Percentiles rank a stretch among this genome's conserved stretches.
These are phyloP conservation scores for Pichia manshurica DNA, from an alignment of 805 yeast species.

Conservation along the genomic window DNA sequence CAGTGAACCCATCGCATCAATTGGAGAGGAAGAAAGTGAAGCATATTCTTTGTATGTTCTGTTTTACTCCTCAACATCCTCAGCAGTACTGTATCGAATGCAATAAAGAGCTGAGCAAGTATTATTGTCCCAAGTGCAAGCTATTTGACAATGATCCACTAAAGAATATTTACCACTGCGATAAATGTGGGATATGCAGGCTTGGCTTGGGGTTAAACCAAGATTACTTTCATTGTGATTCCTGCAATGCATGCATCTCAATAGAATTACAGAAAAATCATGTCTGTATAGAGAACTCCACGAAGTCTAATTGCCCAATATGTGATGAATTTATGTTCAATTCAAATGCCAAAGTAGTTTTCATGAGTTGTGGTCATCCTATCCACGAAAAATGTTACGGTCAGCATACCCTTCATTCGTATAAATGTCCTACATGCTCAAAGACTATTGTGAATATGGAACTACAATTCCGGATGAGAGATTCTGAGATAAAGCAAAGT, in stretches of 20 bases:
- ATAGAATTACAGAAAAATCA: constrained; percentile 73
- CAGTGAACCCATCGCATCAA: constrained; percentile 46
- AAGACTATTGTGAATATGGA: constrained; percentile 83
- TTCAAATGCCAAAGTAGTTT: constrained; percentile 74
- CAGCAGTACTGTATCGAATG: constrained; percentile 64
- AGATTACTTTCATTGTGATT: constrained; percentile 87
- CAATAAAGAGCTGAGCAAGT: constrained; percentile 59
- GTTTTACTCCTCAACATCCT: constrained; percentile 72
- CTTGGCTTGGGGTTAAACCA: constrained; percentile 82
- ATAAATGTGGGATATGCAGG: constrained; percentile 88
- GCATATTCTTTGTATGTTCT: constrained; percentile 76
- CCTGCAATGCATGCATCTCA: constrained; percentile 83
- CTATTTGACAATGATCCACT: constrained; percentile 74
- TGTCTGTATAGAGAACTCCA: constrained; percentile 78
- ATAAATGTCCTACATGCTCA: constrained; percentile 88
- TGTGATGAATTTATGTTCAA: constrained; percentile 89
- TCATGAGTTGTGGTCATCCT: constrained; percentile 92
- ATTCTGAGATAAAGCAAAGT: constrained; percentile 71
- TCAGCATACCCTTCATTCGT: constrained; percentile 74
- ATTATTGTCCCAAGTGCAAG: constrained; percentile 73
- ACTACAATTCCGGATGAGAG: constrained; percentile 79
- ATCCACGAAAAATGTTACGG: constrained; percentile 82
- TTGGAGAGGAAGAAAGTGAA: constrained; percentile 54
- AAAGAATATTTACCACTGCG: constrained; percentile 87
- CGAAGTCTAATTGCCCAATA: constrained; percentile 88